phyloP scores from a whole-genome alignment of 306 rosid genomes.

The Hippophae gyantsensis region DNA sequence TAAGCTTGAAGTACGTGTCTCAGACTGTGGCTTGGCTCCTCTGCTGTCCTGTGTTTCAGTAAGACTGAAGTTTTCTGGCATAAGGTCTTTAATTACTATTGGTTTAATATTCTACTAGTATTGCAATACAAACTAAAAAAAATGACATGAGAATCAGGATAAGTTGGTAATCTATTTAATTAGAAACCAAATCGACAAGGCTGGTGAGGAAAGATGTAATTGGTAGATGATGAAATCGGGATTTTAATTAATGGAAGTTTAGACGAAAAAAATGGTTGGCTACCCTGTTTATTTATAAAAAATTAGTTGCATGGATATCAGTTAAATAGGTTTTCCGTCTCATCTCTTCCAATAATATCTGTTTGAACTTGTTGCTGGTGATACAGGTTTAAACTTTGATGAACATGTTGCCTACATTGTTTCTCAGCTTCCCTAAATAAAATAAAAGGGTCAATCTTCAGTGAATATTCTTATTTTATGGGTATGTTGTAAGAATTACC shows the following conservation, averaged over 20 bases:
- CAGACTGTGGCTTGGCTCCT: constrained; percentile 69
- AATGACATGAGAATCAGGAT: no score
- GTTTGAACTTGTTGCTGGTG: no score
- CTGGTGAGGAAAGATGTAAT: background rate
- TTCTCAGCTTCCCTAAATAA: no score
- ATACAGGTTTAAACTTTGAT: no score
- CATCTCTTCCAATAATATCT: no score
- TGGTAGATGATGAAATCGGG: background rate
- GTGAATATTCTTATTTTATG: no score
- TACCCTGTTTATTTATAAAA: background rate
- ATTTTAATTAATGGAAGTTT: background rate
- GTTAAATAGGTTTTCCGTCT: no score
- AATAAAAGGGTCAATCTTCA: no score
- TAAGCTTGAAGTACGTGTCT: constrained; percentile 42
- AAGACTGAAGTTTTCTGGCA: constrained; percentile 27
- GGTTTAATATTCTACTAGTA: background rate
- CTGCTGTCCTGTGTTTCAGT: constrained; percentile 46
- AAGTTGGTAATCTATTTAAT: no score
- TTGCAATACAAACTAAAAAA: no score
- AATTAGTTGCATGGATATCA: background rate
- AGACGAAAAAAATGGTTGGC: background rate
- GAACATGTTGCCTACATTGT: no score
- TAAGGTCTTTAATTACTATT: background rate
- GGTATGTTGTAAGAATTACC: no score
- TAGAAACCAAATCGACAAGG: background rate